Percentiles rank a stretch among this genome's conserved stretches.
These are phyloP conservation scores for Alternaria viburni DNA, from an alignment of 2,329 filamentous ascomycete species.

Conservation along the genomic window DNA sequence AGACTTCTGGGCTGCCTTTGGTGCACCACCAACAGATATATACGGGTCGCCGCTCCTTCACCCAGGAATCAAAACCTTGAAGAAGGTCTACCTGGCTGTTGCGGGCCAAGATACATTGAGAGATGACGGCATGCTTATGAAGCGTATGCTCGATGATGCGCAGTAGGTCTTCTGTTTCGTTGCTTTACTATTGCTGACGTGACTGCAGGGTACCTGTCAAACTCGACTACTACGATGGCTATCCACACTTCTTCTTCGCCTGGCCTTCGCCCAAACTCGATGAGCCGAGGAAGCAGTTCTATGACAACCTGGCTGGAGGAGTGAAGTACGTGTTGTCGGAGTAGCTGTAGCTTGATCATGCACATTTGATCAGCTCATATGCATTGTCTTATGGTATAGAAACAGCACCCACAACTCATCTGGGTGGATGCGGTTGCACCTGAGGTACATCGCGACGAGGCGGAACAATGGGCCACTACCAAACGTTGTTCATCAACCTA, in stretches of 20 bases:
- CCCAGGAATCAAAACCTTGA: conserved; percentile 34
- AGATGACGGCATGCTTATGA: conserved; percentile 46
- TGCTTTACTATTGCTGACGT: conserved; percentile 11
- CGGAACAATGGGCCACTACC: too few species aligned
- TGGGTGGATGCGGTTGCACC: neutral
- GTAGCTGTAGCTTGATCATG: neutral
- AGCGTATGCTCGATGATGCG: conserved; percentile 31
- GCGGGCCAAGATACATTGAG: conserved; percentile 43
- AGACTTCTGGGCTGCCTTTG: conserved; percentile 45
- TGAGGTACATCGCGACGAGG: neutral
- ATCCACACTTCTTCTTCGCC: conserved; percentile 48
- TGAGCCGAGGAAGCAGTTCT: conserved; percentile 29
- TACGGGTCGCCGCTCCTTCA: conserved; percentile 45
- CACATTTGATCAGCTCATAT: neutral
- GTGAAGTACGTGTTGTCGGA: conserved; percentile 29
- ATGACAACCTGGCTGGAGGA: conserved; percentile 28
- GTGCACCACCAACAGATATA: conserved; percentile 35
- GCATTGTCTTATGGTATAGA: neutral
- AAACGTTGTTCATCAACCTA: too few species aligned
- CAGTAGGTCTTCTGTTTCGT: conserved; percentile 20
- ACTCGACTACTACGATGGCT: conserved; percentile 44
- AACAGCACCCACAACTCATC: neutral
- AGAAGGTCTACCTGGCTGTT: conserved; percentile 41
- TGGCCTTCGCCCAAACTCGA: conserved; percentile 42
- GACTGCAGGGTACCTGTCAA: conserved; percentile 33